Evolutionary conservation across 805 yeast genomes (phyloP).

Genomic region (Saturnispora silvae): DNA sequence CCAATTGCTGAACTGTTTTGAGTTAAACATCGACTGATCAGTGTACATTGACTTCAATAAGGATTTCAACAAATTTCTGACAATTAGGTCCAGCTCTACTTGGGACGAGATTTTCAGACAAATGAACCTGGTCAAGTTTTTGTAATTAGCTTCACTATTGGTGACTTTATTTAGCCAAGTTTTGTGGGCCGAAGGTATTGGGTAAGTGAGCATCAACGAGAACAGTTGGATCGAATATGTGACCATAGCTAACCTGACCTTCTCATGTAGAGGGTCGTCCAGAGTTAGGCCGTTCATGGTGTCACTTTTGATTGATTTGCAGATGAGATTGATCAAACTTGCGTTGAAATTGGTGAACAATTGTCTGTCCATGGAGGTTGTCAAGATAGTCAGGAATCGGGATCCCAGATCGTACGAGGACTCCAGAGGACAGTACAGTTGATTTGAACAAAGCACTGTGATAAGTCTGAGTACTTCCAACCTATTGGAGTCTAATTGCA

Average conservation of each 20-base stretch:
- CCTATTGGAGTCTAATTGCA: slow-evolving; percentile 50
- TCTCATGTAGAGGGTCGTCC: slow-evolving; percentile 22
- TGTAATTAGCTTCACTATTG: slow-evolving; percentile 12
- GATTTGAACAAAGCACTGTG: slow-evolving; percentile 48
- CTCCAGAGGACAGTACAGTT: slow-evolving; percentile 40
- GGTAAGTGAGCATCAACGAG: slow-evolving; percentile 49
- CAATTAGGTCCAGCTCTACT: slow-evolving; percentile 41
- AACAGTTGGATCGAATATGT: slow-evolving; percentile 53
- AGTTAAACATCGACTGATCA: slow-evolving; percentile 18
- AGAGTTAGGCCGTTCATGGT: slow-evolving; percentile 32
- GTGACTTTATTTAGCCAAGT: slow-evolving; percentile 28
- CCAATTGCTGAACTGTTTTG: slow-evolving; percentile 31
- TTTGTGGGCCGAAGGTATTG: slow-evolving; percentile 41
- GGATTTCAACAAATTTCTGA: slow-evolving; percentile 36
- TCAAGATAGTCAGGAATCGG: slow-evolving; percentile 46
- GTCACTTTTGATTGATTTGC: slow-evolving; percentile 35
- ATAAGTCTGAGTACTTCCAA: slow-evolving; percentile 56
- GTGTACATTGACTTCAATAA: slow-evolving; percentile 16
- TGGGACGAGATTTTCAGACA: slow-evolving; percentile 45
- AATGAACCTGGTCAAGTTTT: slow-evolving; percentile 39
- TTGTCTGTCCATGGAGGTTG: slow-evolving; percentile 37
- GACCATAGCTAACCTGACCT: slow-evolving; percentile 37
- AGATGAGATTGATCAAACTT: slow-evolving; percentile 55
- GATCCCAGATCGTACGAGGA: slow-evolving; percentile 43
- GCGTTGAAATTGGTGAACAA: slow-evolving; percentile 46